Evolutionary conservation across 345 rosid species (phyloP).

Genomic region (Mallotus nudiflorus): DNA sequence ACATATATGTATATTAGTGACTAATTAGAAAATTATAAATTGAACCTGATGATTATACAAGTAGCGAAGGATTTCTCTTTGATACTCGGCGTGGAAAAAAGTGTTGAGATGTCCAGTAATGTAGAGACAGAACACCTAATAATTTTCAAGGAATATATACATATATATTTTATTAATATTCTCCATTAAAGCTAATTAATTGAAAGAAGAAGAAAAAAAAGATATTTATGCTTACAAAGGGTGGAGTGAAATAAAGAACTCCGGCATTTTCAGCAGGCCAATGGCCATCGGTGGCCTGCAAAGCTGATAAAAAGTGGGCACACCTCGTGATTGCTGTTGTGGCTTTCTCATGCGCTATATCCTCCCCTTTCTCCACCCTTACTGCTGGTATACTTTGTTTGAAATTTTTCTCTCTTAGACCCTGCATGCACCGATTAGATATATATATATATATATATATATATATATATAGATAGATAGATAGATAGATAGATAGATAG

Average conservation of each 20-base stretch:
- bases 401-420: constrained; percentile 18
- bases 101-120: constrained; percentile 21
- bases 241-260: constrained; percentile 12
- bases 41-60: constrained; percentile 25
- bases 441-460: no score
- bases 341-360: constrained; percentile 12
- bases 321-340: constrained; percentile 17
- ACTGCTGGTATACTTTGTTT: constrained; percentile 6
- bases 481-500: no score
- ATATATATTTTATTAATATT: no score
- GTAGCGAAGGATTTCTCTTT: constrained; percentile 21
- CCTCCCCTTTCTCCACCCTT: constrained; percentile 11
- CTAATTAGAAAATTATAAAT: neutral
- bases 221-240: neutral
- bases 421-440: no score
- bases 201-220: neutral
- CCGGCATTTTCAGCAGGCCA: constrained; percentile 25
- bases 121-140: constrained; percentile 15
- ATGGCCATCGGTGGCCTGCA: constrained; percentile 25
- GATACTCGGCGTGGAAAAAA: constrained; percentile 15
- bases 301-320: constrained; percentile 15
- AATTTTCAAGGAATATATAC: no score
- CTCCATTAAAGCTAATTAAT: no score
- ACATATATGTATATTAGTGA: neutral
- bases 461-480: no score